Evolutionary conservation across 371 early-diverging fungal genomes (phyloP), one percentile per base, ranked within the genome.

Genomic region (Rhizopus delemar): DNA sequence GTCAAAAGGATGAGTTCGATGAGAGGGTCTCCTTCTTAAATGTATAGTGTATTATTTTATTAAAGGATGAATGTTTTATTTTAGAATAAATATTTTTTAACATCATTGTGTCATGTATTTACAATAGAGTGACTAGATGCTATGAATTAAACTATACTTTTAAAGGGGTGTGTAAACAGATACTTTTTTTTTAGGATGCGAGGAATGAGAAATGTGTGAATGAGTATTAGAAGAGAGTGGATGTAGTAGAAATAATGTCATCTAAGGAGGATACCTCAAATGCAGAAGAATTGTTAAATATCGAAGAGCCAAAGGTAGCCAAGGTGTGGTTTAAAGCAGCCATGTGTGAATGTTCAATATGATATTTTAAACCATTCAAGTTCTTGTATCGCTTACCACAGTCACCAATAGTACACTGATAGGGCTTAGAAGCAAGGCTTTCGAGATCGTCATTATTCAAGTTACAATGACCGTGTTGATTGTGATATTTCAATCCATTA

Each of bases 311-410:
- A 63, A 75, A 75, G 16, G 72, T 49, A 48, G 75, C 75, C 48
- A 73, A 60, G 41, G 72, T 75, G 41, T 72, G 74, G 48, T 73
- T 73, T 35, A 76, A 53, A 35, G 68, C 77, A 53, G 83, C 79
- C 70, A 80, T 79, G 65, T 96, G 97, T 38, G 89, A 86, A 62
- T 93, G 92, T 62, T 91, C 90, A 58, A 96, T 83, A 67, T 96
- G 97, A 69, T 96, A 96, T 74, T 96, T 96, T 60, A 99, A 83
- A 3, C 99, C 99, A 69, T 97, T 98, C 62, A 93, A 77, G 75
- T 98, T 98, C 82, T 98, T 98, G 83, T 98, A 99, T 32, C 91
- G 79, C 70, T 95, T 96, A 53, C 89, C 88, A 78, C 98, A 98
- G 13, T 87, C 89, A 50, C 85, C 81, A 55, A 93, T 82, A 11